Base-by-base conservation (phyloP, 306 rosid genomes). In the Betula pendula region DNA sequence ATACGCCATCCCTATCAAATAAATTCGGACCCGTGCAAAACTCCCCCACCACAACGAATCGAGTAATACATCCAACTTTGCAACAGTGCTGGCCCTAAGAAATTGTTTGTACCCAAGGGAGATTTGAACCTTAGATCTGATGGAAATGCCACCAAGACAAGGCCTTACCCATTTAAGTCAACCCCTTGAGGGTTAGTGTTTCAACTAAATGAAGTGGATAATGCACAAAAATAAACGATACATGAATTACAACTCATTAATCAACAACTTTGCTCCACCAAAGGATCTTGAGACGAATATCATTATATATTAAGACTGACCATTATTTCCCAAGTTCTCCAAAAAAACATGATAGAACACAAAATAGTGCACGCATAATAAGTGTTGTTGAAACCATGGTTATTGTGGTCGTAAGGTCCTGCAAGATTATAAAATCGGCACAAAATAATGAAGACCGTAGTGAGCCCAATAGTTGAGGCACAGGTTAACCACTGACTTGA, bases 221-320 rank as follows among this genome's bases (percentile, higher is more conserved):
- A 27, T 24, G 2, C 75, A 5, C 8, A 13, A 12, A 53, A 24
- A 56, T 29, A 11, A 63, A 80, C 62, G n/a, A 51, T 71, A 31
- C 29, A 60, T 38, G 76, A 71, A 52, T 40, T n/a, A n/a, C 22
- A 38, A 68, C 27, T 70, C 63, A 58, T 70, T 31, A 29, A 62
- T 17, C 3, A 62, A 22, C 22, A 22, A 0, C 0, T 16, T 49
- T 49, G 42, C 6, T 38, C 6, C 8, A 38, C 8, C 42, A 38
- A 38, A 38, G 42, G 42, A 38, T 38, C 63, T 56, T 24, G 63
- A 27, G 63, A 13, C 27, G 24, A 8, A 24, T 15, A 24, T 56
- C 27, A 24, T 56, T 56, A 56, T 56, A 24, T 12, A 3, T 16
- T 13, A 22, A 56, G 15, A 10, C 49, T 24, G 6, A 33, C 63